Base-by-base conservation (phyloP, 2,329 filamentous ascomycete species). In the Aspergillus intermedius region DNA sequence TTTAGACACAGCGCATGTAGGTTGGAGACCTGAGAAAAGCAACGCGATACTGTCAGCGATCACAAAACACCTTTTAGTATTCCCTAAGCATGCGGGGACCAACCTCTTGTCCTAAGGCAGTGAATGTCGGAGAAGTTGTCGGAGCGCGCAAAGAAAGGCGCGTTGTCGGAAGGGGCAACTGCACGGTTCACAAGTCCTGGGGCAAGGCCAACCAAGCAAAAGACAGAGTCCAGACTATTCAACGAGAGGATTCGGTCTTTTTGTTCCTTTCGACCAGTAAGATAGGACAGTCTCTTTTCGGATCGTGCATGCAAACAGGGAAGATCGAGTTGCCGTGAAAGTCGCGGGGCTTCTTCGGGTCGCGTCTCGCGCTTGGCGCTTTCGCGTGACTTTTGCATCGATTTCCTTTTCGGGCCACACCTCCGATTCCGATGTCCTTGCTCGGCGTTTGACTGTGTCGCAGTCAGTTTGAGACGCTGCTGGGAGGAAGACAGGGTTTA, bases 71-170 rank as follows among this genome's bases (percentile, higher is more conserved):
- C 17, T 10, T 7, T 17, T 21, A 22, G 8, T 19, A 22, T 40
- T 40, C 15, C 37, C 17, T 40, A 49, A 49, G 46, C 47, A 56
- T 56, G 55, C 54, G 54, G 54, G 55, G 55, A 57, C 15, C 15
- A 52, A 53, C 52, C 56, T 58, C 54, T 56, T 56, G 52, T 54
- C 50, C 45, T 55, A 50, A 48, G 56, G 55, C 25, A 30, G 25
- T 54, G 50, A 58, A 55, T 21, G 17, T 61, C 59, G 54, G 48
- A 52, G 46, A 34, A 53, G 57, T 53, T 52, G 59, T 57, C 55
- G 57, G 54, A 58, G 54, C 58, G 62, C 60, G 58, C 57, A 58
- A 62, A 59, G 52, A 55, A 61, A 10, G 54, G 62, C 65, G 65
- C 63, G 65, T 65, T 55, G 58, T 54, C 48, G 49, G 48, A 55